These are phyloP conservation scores for Pterocarpus macrocarpus DNA, from an alignment of 306 rosid species.

Conservation along the genomic window DNA sequence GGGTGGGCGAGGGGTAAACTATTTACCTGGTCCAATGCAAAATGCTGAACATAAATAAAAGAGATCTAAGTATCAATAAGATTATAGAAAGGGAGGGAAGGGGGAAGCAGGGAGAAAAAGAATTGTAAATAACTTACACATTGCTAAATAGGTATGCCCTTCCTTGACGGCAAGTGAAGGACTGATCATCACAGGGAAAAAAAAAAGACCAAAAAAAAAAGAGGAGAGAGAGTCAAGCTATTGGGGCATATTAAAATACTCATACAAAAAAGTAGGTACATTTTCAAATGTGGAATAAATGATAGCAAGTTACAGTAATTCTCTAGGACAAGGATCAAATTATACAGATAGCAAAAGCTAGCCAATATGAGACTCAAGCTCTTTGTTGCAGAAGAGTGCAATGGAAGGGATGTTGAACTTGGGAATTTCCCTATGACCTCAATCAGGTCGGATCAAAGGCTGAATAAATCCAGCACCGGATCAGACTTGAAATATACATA, in stretches of 20 bases:
- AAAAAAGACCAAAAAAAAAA: slow-evolving; percentile 1
- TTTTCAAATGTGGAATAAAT: slow-evolving; percentile 5
- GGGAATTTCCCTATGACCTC: background rate
- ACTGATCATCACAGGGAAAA: slow-evolving; percentile 58
- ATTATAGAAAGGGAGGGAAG: background rate
- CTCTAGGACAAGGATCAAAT: slow-evolving; percentile 15
- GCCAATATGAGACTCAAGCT: background rate
- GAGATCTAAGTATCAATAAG: background rate
- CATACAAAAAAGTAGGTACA: background rate
- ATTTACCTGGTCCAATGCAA: slow-evolving; percentile 1
- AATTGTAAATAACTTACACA: slow-evolving; percentile 71
- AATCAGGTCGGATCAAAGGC: background rate
- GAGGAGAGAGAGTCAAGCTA: slow-evolving; percentile 40
- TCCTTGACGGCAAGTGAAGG: slow-evolving; percentile 80
- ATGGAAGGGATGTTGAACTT: background rate
- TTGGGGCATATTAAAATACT: slow-evolving; percentile 8
- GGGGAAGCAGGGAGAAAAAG: background rate
- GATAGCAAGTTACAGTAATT: slow-evolving; percentile 15
- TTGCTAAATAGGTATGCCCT: slow-evolving; percentile 85
- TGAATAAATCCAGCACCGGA: background rate
- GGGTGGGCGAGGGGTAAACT: background rate
- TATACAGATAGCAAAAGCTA: background rate
- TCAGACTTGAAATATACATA: background rate
- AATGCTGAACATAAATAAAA: slow-evolving; percentile 18
- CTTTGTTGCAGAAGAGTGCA: background rate